These are phyloP conservation scores for Hypoxylon sp. DNA, from an alignment of 2,329 filamentous ascomycete species.

Conservation along the genomic window DNA sequence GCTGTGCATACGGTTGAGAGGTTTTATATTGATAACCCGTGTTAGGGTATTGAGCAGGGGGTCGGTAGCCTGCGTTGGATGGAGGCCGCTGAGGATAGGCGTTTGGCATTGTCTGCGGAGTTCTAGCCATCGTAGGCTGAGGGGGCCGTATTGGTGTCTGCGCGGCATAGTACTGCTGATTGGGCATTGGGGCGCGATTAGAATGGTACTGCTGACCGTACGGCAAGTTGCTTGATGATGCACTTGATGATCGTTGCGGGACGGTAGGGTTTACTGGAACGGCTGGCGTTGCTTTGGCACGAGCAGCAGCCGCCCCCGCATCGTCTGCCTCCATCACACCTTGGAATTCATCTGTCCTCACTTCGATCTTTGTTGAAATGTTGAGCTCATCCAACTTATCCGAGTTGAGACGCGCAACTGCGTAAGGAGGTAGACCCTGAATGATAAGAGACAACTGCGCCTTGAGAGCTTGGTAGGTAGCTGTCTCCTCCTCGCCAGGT, in stretches of 20 bases:
- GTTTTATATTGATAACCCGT: slow-evolving; percentile 57
- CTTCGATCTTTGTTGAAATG: slow-evolving; percentile 79
- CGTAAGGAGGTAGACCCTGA: slow-evolving; percentile 80
- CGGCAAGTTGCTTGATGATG: slow-evolving; percentile 54
- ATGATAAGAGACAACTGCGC: slow-evolving; percentile 78
- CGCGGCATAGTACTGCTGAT: slow-evolving; percentile 55
- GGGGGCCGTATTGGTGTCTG: slow-evolving; percentile 52
- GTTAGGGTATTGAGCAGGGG: slow-evolving; percentile 57
- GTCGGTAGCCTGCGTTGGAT: slow-evolving; percentile 58
- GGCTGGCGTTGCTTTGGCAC: slow-evolving; percentile 56
- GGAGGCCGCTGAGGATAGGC: slow-evolving; percentile 48
- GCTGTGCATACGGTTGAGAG: slow-evolving; percentile 61
- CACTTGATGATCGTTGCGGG: slow-evolving; percentile 50
- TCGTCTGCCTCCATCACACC: slow-evolving; percentile 89
- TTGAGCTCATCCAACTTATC: slow-evolving; percentile 85
- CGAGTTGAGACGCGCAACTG: slow-evolving; percentile 84
- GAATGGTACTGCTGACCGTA: slow-evolving; percentile 58
- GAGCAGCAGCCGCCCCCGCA: slow-evolving; percentile 62
- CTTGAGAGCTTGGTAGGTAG: slow-evolving; percentile 77
- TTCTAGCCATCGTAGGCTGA: slow-evolving; percentile 52
- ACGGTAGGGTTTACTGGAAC: slow-evolving; percentile 49
- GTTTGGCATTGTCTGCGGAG: slow-evolving; percentile 52
- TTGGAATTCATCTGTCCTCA: slow-evolving; percentile 76
- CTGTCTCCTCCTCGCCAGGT: slow-evolving; percentile 69
- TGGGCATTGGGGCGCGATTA: slow-evolving; percentile 54